phyloP scores from a whole-genome alignment of 805 yeast genomes.

The Blastobotrys peoriensis region DNA sequence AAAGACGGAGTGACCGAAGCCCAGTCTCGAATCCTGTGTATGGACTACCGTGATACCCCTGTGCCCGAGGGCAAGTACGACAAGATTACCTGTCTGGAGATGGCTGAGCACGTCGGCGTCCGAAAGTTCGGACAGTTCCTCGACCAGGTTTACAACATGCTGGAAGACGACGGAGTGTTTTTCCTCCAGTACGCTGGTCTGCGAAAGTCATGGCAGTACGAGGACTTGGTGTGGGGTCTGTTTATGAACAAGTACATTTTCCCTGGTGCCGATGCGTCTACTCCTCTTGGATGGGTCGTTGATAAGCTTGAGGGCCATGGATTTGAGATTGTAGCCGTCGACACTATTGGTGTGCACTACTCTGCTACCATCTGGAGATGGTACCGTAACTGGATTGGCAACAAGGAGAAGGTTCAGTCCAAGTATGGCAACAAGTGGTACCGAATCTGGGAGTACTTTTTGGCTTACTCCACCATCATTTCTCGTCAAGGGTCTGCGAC shows the following conservation, averaged over 20 bases:
- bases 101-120: slow-evolving; percentile 96
- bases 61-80: slow-evolving; percentile 64
- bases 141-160: slow-evolving; percentile 74
- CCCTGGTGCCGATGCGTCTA: slow-evolving; percentile 97
- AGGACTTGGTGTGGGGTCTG: slow-evolving; percentile 89
- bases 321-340: slow-evolving; percentile 76
- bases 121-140: slow-evolving; percentile 72
- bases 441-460: slow-evolving; percentile 89
- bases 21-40: slow-evolving; percentile 75
- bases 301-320: slow-evolving; percentile 75
- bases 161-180: slow-evolving; percentile 88
- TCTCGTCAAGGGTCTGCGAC: slow-evolving; percentile 93
- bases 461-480: slow-evolving; percentile 73
- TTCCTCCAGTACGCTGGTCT: slow-evolving; percentile 85
- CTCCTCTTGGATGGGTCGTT: slow-evolving; percentile 81
- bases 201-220: slow-evolving; percentile 91
- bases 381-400: slow-evolving; percentile 91
- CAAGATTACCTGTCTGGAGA: slow-evolving; percentile 85
- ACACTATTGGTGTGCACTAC: slow-evolving; percentile 89
- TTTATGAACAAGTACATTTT: slow-evolving; percentile 94
- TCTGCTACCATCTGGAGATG: slow-evolving; percentile 89
- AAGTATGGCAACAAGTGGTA: slow-evolving; percentile 88
- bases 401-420: slow-evolving; percentile 65
- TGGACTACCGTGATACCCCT: slow-evolving; percentile 90
- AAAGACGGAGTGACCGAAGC: slow-evolving; percentile 59